A percentile compares a stretch with the other conserved stretches of the same genome.
Evolutionary conservation across 495 filamentous ascomycete genomes (phyloP).

Genomic region (Pyronema omphalodes): DNA sequence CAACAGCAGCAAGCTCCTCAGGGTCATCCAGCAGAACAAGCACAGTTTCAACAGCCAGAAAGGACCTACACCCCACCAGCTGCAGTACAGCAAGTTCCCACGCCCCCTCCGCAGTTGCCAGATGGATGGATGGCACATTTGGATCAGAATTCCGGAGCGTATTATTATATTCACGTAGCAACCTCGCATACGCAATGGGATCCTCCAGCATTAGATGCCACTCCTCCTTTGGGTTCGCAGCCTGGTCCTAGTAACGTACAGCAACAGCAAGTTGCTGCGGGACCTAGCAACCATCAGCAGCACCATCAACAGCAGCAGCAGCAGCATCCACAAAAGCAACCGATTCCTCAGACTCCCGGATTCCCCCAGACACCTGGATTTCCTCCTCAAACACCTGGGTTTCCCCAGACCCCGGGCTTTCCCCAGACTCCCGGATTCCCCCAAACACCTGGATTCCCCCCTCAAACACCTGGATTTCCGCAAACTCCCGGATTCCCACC

Average conservation of each 20-base stretch:
- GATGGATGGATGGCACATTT: constrained; percentile 98
- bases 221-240: constrained; percentile 16
- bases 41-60: constrained; percentile 16
- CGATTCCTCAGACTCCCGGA: neutral
- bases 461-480: constrained; percentile 30
- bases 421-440: constrained; percentile 31
- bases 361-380: constrained; percentile 31
- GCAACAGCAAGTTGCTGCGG: too few species aligned
- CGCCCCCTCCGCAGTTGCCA: constrained; percentile 66
- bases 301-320: neutral
- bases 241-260: constrained; percentile 32
- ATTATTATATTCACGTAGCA: constrained; percentile 95
- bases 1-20: constrained; percentile 11
- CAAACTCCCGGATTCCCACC: constrained; percentile 27
- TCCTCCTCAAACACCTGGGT: constrained; percentile 30
- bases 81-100: constrained; percentile 45
- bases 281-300: too few species aligned
- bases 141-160: constrained; percentile 86
- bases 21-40: constrained; percentile 2
- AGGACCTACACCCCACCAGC: constrained; percentile 30
- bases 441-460: constrained; percentile 23
- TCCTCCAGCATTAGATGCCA: constrained; percentile 63
- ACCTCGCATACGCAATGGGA: constrained; percentile 98
- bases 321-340: constrained; percentile 41
- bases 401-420: constrained; percentile 22